Evolutionary conservation across 2,329 filamentous ascomycete species (phyloP).

Genomic region (Fusarium bulbicola): DNA sequence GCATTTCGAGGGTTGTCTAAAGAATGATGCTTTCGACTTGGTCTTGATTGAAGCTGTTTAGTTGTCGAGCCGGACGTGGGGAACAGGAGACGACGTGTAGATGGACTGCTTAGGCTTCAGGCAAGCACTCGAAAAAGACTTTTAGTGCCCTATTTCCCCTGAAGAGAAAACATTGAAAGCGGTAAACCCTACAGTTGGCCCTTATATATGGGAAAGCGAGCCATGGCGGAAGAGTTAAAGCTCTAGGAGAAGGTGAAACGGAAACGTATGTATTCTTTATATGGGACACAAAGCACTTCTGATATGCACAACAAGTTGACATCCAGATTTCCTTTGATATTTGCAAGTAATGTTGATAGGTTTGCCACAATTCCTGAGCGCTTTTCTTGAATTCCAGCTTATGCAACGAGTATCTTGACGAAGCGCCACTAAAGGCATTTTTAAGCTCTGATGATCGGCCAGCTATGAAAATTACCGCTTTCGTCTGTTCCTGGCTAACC

Average conservation of each 20-base stretch:
- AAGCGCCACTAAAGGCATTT: background rate
- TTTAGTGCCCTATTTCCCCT: background rate
- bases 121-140: background rate
- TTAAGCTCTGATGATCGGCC: background rate
- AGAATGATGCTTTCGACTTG: constrained; percentile 6
- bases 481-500: background rate
- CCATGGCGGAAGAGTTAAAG: background rate
- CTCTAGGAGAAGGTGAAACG: background rate
- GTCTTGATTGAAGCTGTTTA: background rate
- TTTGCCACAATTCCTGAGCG: background rate
- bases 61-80: no score
- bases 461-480: background rate
- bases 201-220: background rate
- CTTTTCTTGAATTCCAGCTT: background rate
- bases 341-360: background rate
- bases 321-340: background rate
- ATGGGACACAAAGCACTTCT: no score
- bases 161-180: no score
- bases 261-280: background rate
- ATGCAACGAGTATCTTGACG: accelerated
- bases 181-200: no score
- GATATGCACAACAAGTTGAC: background rate
- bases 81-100: no score
- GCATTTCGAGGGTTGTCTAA: constrained; percentile 12
- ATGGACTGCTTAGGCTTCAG: background rate